A percentile compares a stretch with the other conserved stretches of the same genome.
Evolutionary conservation across 2,329 filamentous ascomycete genomes (phyloP).

Genomic region (Davidsoniella australis): DNA sequence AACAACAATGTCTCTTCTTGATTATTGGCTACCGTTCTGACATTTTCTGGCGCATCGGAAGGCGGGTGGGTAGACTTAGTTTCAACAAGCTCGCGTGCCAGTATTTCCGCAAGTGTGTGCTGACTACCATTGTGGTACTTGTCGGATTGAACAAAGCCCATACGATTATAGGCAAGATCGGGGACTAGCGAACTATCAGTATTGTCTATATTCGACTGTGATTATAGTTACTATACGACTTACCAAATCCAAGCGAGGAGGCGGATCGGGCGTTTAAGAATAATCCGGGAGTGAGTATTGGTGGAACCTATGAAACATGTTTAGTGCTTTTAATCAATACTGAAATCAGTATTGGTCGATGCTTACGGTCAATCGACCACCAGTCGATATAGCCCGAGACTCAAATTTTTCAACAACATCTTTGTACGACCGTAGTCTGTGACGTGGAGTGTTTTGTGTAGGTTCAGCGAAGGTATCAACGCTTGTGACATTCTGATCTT

Average conservation of each 20-base stretch:
- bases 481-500: too few species aligned
- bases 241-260: conserved; percentile 13
- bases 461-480: background rate
- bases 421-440: conserved; percentile 22
- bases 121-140: too few species aligned
- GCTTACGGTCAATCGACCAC: conserved; percentile 18
- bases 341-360: background rate
- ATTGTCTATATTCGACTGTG: background rate
- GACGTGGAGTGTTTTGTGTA: conserved; percentile 16
- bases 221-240: conserved; percentile 1
- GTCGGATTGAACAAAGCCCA: conserved; percentile 23
- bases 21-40: too few species aligned
- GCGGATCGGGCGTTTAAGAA: conserved; percentile 21
- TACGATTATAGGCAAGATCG: conserved; percentile 35
- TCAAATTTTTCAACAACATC: conserved; percentile 39
- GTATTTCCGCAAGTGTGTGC: too few species aligned
- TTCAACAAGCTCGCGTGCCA: too few species aligned
- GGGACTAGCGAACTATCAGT: conserved; percentile 24
- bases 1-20: too few species aligned
- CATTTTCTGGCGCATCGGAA: too few species aligned
- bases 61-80: too few species aligned
- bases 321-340: too few species aligned
- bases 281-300: conserved; percentile 17
- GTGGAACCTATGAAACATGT: background rate
- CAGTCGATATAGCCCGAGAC: conserved; percentile 33